Percentiles rank a stretch among this genome's conserved stretches.
phyloP scores from a whole-genome alignment of 352 stramenopile genomes.

The Elongisporangium anandrum region DNA sequence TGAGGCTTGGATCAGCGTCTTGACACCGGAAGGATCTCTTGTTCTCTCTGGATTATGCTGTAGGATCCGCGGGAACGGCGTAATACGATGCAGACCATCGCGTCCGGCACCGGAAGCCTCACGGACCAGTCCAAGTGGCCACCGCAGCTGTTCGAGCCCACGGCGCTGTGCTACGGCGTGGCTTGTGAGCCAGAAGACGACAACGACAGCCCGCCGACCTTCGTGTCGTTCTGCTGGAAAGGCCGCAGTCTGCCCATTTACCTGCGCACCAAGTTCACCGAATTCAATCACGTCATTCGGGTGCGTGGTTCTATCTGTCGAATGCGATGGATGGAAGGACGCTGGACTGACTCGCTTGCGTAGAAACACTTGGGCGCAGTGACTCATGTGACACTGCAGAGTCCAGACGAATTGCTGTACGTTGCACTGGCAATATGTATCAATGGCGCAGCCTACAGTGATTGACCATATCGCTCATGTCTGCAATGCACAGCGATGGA shows the following conservation, averaged over 20 bases:
- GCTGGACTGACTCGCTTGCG: background rate
- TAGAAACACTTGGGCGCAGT: slow-evolving; percentile 74
- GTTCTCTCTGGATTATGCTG: slow-evolving; percentile 2
- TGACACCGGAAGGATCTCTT: background rate
- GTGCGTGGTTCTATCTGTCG: slow-evolving; percentile 20
- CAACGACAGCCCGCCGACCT: slow-evolving; percentile 54
- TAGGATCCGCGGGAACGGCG: slow-evolving; percentile 74
- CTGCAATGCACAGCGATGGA: slow-evolving; percentile 24
- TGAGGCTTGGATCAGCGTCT: background rate
- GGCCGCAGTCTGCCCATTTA: slow-evolving; percentile 82
- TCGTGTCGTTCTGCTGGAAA: slow-evolving; percentile 89
- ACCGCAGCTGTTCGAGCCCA: slow-evolving; percentile 70
- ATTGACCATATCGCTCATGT: too few species aligned
- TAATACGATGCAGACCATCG: slow-evolving; percentile 78
- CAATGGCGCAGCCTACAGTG: too few species aligned
- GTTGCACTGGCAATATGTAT: slow-evolving; percentile 4
- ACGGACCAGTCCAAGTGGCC: slow-evolving; percentile 74
- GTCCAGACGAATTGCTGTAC: slow-evolving; percentile 75
- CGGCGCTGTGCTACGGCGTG: slow-evolving; percentile 77
- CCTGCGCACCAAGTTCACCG: slow-evolving; percentile 80
- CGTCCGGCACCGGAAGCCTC: slow-evolving; percentile 56
- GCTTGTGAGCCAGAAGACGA: slow-evolving; percentile 68
- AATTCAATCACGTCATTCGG: slow-evolving; percentile 87
- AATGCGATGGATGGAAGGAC: background rate
- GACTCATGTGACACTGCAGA: slow-evolving; percentile 69